These are phyloP conservation scores for Pontederia paniculata DNA, from an alignment of 176 grass and related monocot species.

Conservation along the genomic window DNA sequence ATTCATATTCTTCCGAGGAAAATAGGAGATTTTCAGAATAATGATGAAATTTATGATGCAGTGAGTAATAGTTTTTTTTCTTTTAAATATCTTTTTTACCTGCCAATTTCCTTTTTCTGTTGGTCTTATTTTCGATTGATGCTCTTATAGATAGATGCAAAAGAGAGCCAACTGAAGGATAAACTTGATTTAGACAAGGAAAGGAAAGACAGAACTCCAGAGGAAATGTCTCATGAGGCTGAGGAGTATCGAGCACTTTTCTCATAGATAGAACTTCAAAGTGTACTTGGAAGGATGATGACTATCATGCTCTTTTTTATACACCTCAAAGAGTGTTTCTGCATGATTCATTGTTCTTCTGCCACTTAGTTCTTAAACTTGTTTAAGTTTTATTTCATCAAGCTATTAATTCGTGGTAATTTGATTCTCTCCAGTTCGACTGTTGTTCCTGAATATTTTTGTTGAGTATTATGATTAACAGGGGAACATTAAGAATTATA, in stretches of 20 bases:
- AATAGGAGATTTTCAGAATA: conserved; percentile 80
- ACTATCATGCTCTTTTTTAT: too few relatives aligned
- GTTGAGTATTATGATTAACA: too few relatives aligned
- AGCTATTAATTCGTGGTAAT: too few relatives aligned
- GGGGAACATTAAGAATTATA: too few relatives aligned
- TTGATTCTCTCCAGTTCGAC: too few relatives aligned
- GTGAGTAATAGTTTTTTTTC: conserved; percentile 24
- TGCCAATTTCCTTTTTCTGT: not conserved
- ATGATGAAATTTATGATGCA: conserved; percentile 93
- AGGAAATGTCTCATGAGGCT: conserved; percentile 65
- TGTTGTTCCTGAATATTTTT: too few relatives aligned
- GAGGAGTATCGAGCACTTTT: conserved; percentile 57
- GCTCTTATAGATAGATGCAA: conserved; percentile 40
- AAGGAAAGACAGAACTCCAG: conserved; percentile 54
- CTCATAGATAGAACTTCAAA: conserved; percentile 15
- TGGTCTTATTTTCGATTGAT: not conserved
- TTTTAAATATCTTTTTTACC: conserved; percentile 1
- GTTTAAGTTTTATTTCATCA: too few relatives aligned
- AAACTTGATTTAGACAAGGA: conserved; percentile 82
- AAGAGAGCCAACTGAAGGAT: conserved; percentile 87
- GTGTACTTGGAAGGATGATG: too few relatives aligned
- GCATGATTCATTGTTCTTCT: too few relatives aligned
- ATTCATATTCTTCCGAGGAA: conserved; percentile 83
- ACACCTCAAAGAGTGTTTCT: too few relatives aligned
- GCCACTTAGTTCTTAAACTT: too few relatives aligned